Evolutionary conservation across 2,329 filamentous ascomycete genomes (phyloP), one percentile per base, ranked within the genome.

Genomic region (Exophiala phaeomuriformis): DNA sequence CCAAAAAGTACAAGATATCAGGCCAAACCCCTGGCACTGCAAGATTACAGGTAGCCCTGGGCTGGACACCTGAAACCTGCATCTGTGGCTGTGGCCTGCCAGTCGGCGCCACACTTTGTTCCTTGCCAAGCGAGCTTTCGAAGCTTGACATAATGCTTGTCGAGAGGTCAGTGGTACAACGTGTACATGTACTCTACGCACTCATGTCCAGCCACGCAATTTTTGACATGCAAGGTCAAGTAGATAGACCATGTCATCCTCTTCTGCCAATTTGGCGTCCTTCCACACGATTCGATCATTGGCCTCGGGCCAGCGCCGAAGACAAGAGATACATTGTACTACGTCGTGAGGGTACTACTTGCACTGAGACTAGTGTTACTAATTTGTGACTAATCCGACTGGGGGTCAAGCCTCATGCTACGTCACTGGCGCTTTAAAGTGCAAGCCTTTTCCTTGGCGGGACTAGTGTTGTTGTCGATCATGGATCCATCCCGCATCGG

Each of bases 381-480:
- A 10, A 6, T 10, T 35, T 35, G 10, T 6, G 33, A 12, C 36
- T 12, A 39, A 19, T 19, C 19, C 19, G 19, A 19, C 19, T 19
- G 19, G 19, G 19, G 19, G 19, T 19, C 19, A 19, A 19, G 19
- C 19, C 19, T 19, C 19, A 19, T 19, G 19, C 19, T 19, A 55
- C 52, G 52, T 55, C 48, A 49, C 32, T 45, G 49, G 46, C 49
- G 47, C 6, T n/a, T 5, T 29, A 40, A 45, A 42, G 41, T 29
- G 52, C 28, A 41, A 10, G 19, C 33, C 43, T 41, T 32, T 47
- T 41, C 29, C 28, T 35, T 10, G n/a, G 36, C 30, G 27, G 4
- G 4, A 27, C 3, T 28, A 5, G 31, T 29, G n/a, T 27, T 40
- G 19, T 47, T 32, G 39, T 41, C 27, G 51, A 53, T 53, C 51